Evolutionary conservation across 345 rosid species (phyloP), one percentile per base, ranked within the genome.

Genomic region (Citrus medica): DNA sequence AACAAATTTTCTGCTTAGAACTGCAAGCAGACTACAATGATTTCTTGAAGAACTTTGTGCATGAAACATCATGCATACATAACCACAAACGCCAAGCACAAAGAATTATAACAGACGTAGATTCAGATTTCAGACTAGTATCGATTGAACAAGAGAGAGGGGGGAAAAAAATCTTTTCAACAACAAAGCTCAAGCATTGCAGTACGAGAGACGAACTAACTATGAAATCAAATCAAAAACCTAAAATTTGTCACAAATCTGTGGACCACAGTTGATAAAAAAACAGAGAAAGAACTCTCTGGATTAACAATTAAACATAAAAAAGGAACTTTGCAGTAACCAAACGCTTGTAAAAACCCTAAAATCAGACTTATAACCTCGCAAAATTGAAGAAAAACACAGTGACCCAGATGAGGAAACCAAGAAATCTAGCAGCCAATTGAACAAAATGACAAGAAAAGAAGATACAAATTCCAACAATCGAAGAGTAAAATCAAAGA

Each of bases 21-120:
- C 93, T 51, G 97, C 97, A 79, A 97, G 89, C 67, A 94, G 90
- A 85, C 88, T 86, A 84, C 98, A 97, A 84, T 88, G 92, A 87
- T 88, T 91, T 85, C 97, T 91, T 78, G 90, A 90, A 86, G 94
- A 87, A 84, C 95, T 91, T 92, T 92, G 97, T 79, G 90, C 92
- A 89, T 89, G 93, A 92, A 90, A 91, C 98, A 96, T 96, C 94
- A 87, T 94, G 84, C 81, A 79, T 77, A 84, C 94, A 91, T 90
- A 77, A 87, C 94, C 80, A 83, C 86, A 79, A 72, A 73, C 53
- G 48, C 69, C 78, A 68, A 69, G 38, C 17, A 30, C 27, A 35
- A 60, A 40, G 24, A 16, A 40, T 32, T 61, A 24, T 25, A 53
- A 58, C 67, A 46, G 14, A 24, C 25, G 63, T 14, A 46, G 38